Conservation (phyloP, 2,329 filamentous ascomycete species). For the Onygena corvina region DNA sequence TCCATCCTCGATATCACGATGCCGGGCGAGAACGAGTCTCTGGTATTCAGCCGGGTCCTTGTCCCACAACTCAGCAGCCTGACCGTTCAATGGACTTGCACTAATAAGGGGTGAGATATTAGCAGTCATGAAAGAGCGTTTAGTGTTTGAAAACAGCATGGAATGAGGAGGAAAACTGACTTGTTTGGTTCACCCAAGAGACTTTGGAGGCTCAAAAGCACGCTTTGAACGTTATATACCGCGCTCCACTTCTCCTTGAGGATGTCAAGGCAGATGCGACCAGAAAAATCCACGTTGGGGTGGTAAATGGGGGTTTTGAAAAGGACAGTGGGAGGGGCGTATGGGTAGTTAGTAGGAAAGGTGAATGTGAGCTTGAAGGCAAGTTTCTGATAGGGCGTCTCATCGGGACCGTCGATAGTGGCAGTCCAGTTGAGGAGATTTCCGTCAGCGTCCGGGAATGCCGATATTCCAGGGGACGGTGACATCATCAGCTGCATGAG, state of each 20-base stretch:
- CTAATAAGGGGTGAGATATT: constrained; percentile 46
- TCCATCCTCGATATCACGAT: constrained; percentile 45
- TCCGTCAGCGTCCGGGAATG: constrained; percentile 81
- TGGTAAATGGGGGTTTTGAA: constrained; percentile 99
- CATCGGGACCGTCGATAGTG: constrained; percentile 80
- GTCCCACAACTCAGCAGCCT: constrained; percentile 94
- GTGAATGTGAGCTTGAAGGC: constrained; percentile 84
- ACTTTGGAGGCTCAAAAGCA: constrained; percentile 86
- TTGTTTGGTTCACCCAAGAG: constrained; percentile 96
- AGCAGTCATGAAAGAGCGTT: constrained; percentile 86
- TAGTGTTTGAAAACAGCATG: constrained; percentile 5
- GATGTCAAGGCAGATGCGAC: constrained; percentile 93
- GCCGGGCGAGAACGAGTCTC: constrained; percentile 53
- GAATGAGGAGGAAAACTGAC: too few relatives aligned
- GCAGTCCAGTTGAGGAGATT: constrained; percentile 88
- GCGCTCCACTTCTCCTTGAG: constrained; percentile 99
- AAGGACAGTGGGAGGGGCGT: constrained; percentile 75
- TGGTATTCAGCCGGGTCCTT: constrained; percentile 79
- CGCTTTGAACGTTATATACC: constrained; percentile 90
- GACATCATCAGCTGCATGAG: constrained; percentile 98
- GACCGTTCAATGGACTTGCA: constrained; percentile 85
- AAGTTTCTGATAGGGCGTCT: constrained; percentile 79
- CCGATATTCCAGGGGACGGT: constrained; percentile 81
- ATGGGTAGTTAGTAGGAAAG: constrained; percentile 89
- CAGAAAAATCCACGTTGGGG: constrained; percentile 95